Evolutionary conservation across 441 rosid genomes (phyloP), one percentile per base, ranked within the genome.

Genomic region (Eutrema salsugineum): DNA sequence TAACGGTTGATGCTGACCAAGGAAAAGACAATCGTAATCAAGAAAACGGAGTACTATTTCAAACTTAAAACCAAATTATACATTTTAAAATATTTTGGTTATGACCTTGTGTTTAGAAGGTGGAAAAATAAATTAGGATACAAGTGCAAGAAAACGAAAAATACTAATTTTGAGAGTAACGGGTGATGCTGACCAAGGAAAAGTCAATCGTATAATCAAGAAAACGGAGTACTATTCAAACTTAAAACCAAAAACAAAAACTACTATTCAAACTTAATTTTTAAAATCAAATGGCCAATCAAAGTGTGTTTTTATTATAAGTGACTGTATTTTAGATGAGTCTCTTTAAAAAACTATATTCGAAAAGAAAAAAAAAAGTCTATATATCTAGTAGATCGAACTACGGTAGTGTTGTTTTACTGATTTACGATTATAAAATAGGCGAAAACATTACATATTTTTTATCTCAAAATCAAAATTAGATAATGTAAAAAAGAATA

Each of bases 1-100:
- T 54, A 70, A 70, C 60, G 30, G 67, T 8, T 60, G 61, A 49
- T 60, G 60, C 51, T 50, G 67, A 61, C 68, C 17, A 70, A 50
- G 53, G 28, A 36, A 59, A 38, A 2, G 1, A 60, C n/a, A 39
- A 50, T 20, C 14, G 6, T 19, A 70, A 48, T 28, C 19, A 51
- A 51, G 38, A 47, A 57, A 50, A 50, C 43, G n/a, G n/a, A n/a
- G n/a, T 28, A 38, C 42, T 49, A 5, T 40, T 40, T 50, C 17
- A 70, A 50, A 61, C 53, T 28, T 19, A 24, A 20, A 20, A 20
- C 22, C 1, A 20, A 20, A n/a, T n/a, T n/a, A n/a, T 20, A 28
- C 38, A 6, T 5, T 38, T 9, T 40, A 2, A 19, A 19, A 9
- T 40, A n/a, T 30, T 19, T 61, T 44, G 36, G 46, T 19, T 9